phyloP scores from a whole-genome alignment of 1,284 basidiomycete species.

The Apiotrichum porosum region DNA sequence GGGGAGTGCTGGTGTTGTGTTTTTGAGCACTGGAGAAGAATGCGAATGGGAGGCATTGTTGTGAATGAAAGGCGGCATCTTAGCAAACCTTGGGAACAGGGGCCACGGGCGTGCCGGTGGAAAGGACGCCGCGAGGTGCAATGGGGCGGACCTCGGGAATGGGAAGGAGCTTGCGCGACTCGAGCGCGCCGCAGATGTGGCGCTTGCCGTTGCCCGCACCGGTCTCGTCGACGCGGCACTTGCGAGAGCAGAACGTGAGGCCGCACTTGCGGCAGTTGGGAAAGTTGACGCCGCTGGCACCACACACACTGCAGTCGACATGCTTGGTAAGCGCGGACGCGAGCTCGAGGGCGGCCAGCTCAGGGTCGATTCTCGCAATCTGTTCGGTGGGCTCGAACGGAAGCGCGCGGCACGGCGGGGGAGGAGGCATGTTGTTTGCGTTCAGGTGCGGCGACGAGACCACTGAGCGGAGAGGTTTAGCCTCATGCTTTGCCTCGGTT shows the following conservation, averaged over 20 bases:
- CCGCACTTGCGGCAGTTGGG: conserved; percentile 45
- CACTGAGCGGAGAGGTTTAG: conserved; percentile 17
- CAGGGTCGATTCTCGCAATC: conserved; percentile 35
- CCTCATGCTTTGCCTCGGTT: not conserved
- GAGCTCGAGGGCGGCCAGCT: conserved; percentile 36
- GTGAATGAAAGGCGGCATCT: too few relatives aligned
- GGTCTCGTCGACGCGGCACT: conserved; percentile 33
- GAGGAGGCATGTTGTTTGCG: not conserved
- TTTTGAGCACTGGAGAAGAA: too few relatives aligned
- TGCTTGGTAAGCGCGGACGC: conserved; percentile 39
- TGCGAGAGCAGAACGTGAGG: conserved; percentile 39
- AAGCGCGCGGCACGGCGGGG: conserved; percentile 7
- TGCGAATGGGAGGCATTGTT: too few relatives aligned
- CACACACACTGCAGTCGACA: conserved; percentile 37
- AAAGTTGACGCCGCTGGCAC: conserved; percentile 38
- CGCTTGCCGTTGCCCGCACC: conserved; percentile 40
- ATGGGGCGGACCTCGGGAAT: not conserved
- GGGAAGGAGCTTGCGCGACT: conserved; percentile 21
- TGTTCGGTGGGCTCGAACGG: conserved; percentile 27
- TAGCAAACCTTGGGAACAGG: not conserved
- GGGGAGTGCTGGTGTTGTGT: too few relatives aligned
- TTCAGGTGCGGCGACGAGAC: conserved; percentile 27
- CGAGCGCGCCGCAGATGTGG: conserved; percentile 39
- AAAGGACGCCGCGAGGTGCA: not conserved
- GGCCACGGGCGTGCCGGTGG: too few relatives aligned